These are phyloP conservation scores for Brasilioporus rufonigricans DNA, from an alignment of 768 basidiomycete species.

Conservation along the genomic window DNA sequence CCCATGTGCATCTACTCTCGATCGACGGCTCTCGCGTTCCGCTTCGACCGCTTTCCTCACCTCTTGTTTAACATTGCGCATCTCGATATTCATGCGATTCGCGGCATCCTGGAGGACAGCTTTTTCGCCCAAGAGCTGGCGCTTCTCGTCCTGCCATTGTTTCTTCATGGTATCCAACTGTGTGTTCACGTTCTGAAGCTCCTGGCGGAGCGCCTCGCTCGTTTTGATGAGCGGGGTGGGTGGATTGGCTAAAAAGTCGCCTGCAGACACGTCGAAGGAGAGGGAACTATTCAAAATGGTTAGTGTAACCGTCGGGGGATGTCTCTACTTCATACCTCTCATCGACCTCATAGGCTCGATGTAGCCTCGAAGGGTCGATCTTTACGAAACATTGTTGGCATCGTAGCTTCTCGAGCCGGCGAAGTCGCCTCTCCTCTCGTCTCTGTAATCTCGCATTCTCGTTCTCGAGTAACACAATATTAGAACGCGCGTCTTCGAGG, in stretches of 20 bases:
- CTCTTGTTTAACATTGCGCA: slow-evolving; percentile 58
- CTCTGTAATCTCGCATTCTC: slow-evolving; percentile 64
- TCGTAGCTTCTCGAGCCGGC: slow-evolving; percentile 56
- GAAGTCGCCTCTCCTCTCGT: slow-evolving; percentile 66
- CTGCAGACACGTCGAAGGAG: slow-evolving; percentile 45
- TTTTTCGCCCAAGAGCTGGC: slow-evolving; percentile 64
- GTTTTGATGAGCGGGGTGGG: slow-evolving; percentile 69
- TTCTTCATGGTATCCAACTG: slow-evolving; percentile 64
- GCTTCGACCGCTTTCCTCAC: slow-evolving; percentile 50
- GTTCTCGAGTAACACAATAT: slow-evolving; percentile 57
- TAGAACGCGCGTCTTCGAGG: slow-evolving; percentile 67
- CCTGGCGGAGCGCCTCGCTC: slow-evolving; percentile 58
- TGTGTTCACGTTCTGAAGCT: slow-evolving; percentile 59
- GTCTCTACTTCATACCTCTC: slow-evolving; percentile 50
- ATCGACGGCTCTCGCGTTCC: slow-evolving; percentile 47
- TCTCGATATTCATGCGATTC: slow-evolving; percentile 60
- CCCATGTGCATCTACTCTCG: slow-evolving; percentile 50
- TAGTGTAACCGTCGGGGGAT: not conserved
- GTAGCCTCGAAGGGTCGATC: slow-evolving; percentile 48
- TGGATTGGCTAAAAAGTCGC: slow-evolving; percentile 52
- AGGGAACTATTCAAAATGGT: slow-evolving; percentile 39
- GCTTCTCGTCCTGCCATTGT: slow-evolving; percentile 69
- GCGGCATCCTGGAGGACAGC: slow-evolving; percentile 70
- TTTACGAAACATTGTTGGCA: slow-evolving; percentile 71
- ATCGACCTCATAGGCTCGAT: slow-evolving; percentile 44